Conservation (phyloP, 495 filamentous ascomycete genomes). For the Penicillium roqueforti region DNA sequence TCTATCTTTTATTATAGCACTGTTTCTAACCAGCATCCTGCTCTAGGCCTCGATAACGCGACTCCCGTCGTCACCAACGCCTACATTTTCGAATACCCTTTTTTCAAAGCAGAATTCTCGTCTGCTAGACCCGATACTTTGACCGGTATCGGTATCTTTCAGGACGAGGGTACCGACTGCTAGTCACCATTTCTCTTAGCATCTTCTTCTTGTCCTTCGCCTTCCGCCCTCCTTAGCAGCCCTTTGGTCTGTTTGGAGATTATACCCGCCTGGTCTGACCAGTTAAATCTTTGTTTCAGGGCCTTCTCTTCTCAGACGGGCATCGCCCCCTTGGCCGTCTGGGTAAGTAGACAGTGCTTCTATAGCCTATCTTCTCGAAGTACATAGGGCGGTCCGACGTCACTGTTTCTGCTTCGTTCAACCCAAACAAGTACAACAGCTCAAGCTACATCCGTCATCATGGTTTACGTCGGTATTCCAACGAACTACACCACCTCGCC, state of each 20-base stretch:
- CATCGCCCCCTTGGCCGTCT: constrained; percentile 83
- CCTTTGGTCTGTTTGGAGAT: constrained; percentile 38
- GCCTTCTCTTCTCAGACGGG: constrained; percentile 93
- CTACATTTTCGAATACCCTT: constrained; percentile 13
- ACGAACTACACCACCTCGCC: constrained; percentile 75
- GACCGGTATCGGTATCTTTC: constrained; percentile 81
- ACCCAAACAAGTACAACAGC: constrained; percentile 16
- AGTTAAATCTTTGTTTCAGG: constrained; percentile 60
- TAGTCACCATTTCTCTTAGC: constrained; percentile 83
- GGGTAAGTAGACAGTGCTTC: constrained; percentile 67
- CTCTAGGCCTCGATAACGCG: constrained; percentile 86
- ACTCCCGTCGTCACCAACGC: constrained; percentile 21
- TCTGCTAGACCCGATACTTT: constrained; percentile 90
- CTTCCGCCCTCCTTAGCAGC: constrained; percentile 84
- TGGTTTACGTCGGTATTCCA: constrained; percentile 79
- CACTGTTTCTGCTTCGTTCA: constrained; percentile 19
- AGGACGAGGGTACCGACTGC: constrained; percentile 59
- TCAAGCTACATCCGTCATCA: constrained; percentile 39
- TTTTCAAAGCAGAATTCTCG: constrained; percentile 64
- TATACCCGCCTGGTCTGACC: constrained; percentile 58
- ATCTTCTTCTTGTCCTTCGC: constrained; percentile 73
- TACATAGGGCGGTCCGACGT: constrained; percentile 28
- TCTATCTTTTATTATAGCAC: neutral
- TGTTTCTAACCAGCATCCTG: constrained; percentile 11
- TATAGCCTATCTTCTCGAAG: constrained; percentile 37